Evolutionary conservation across 257 asterid species (phyloP).

Genomic region (Fraxinus excelsior): DNA sequence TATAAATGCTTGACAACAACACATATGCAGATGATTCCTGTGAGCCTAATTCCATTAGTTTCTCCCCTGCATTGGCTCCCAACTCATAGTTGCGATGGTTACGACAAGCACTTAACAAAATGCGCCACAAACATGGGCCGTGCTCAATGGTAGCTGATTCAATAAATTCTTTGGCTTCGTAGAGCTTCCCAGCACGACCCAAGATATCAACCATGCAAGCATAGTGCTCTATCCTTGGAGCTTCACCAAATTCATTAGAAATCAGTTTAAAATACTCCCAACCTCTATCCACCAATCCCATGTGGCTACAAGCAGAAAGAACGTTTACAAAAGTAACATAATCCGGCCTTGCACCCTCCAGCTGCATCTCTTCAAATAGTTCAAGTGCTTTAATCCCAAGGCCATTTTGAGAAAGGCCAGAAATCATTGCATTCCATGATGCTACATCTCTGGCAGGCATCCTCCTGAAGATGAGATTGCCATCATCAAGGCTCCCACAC

Average conservation of each 20-base stretch:
- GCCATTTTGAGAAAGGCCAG: slow-evolving; percentile 88
- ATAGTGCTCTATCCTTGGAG: slow-evolving; percentile 64
- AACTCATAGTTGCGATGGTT: slow-evolving; percentile 68
- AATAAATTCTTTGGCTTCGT: slow-evolving; percentile 70
- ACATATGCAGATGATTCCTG: slow-evolving; percentile 83
- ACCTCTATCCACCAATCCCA: slow-evolving; percentile 78
- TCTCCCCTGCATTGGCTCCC: slow-evolving; percentile 91
- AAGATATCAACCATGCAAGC: slow-evolving; percentile 91
- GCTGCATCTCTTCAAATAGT: slow-evolving; percentile 74
- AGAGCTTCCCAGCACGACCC: slow-evolving; percentile 83
- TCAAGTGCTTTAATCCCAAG: slow-evolving; percentile 65
- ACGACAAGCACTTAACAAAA: slow-evolving; percentile 71
- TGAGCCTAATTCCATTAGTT: slow-evolving; percentile 70
- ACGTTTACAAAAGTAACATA: slow-evolving; percentile 67
- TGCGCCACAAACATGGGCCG: slow-evolving; percentile 80
- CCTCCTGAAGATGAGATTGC: slow-evolving; percentile 53
- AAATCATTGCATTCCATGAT: slow-evolving; percentile 91
- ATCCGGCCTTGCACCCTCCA: slow-evolving; percentile 60
- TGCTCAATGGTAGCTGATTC: slow-evolving; percentile 64
- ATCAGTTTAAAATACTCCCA: slow-evolving; percentile 59
- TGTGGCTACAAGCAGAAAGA: slow-evolving; percentile 87
- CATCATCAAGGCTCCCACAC: slow-evolving; percentile 71
- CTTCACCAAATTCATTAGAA: slow-evolving; percentile 51
- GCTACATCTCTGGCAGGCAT: slow-evolving; percentile 78
- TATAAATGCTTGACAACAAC: slow-evolving; percentile 74